Evolutionary conservation across 305 asterid genomes (phyloP).

Genomic region (Solanum hybrid): DNA sequence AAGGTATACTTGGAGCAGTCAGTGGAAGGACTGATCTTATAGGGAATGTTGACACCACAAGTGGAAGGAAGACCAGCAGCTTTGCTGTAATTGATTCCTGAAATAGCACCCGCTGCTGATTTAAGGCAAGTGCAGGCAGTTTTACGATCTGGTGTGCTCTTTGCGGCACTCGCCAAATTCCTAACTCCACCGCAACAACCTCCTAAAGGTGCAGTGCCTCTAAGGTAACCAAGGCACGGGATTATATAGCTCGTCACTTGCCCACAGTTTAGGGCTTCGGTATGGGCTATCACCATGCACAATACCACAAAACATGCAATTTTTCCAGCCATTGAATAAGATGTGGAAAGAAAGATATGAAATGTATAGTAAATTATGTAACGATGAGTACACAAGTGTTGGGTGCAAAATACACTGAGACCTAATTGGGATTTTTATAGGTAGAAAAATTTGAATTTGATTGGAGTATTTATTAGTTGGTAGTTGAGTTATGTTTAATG

Average conservation of each 20-base stretch:
- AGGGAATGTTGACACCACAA: constrained; percentile 20
- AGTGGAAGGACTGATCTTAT: constrained; percentile 18
- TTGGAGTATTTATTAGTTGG: background rate
- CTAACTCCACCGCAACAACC: constrained; percentile 32
- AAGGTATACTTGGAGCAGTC: constrained; percentile 15
- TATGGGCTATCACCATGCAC: constrained; percentile 14
- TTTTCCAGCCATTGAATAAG: constrained; percentile 12
- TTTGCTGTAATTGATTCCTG: background rate
- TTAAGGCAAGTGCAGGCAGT: constrained; percentile 19
- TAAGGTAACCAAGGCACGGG: constrained; percentile 35
- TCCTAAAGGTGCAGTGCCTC: constrained; percentile 16
- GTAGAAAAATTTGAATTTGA: background rate
- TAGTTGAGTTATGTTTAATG: background rate
- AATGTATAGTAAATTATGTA: background rate
- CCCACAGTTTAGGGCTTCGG: constrained; percentile 34
- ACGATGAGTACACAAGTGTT: background rate
- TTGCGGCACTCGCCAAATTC: constrained; percentile 24
- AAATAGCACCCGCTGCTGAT: background rate
- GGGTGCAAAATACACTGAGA: background rate
- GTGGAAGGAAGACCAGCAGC: constrained; percentile 12
- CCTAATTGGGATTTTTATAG: background rate
- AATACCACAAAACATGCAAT: constrained; percentile 12
- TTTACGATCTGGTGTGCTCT: constrained; percentile 33
- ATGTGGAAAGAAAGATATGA: background rate
- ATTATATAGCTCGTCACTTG: constrained; percentile 13